Conservation (phyloP, 177 flowering plant genomes). For the Vitis hybrid region DNA sequence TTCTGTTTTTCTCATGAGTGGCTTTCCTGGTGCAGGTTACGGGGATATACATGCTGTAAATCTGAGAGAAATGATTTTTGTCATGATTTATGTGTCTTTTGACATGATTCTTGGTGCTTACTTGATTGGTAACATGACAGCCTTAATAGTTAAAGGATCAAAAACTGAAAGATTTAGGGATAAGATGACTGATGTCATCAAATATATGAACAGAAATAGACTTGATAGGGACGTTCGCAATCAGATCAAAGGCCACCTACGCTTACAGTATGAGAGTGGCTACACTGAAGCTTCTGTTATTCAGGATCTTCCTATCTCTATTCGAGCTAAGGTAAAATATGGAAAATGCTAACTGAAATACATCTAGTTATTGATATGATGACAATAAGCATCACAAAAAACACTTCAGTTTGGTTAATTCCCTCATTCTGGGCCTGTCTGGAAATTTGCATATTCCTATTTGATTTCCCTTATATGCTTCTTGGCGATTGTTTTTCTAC, state of each 20-base stretch:
- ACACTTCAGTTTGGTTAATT: neutral
- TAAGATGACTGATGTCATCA: constrained; percentile 64
- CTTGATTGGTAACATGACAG: constrained; percentile 79
- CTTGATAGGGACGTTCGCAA: constrained; percentile 53
- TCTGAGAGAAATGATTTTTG: constrained; percentile 69
- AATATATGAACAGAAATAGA: constrained; percentile 61
- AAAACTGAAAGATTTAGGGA: constrained; percentile 72
- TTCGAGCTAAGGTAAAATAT: constrained; percentile 59
- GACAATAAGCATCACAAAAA: neutral
- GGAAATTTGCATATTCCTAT: neutral
- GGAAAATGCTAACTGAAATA: neutral
- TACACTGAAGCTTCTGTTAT: constrained; percentile 62
- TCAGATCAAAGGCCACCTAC: constrained; percentile 68
- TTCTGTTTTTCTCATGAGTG: neutral
- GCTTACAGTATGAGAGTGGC: constrained; percentile 66
- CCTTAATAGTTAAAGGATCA: constrained; percentile 74
- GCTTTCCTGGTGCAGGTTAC: constrained; percentile 44
- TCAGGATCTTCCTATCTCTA: constrained; percentile 63
- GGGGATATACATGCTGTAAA: constrained; percentile 82
- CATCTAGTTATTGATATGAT: too few relatives aligned
- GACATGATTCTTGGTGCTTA: constrained; percentile 80
- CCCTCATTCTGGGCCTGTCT: neutral
- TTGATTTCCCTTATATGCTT: neutral
- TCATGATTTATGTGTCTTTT: constrained; percentile 71
- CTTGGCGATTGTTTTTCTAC: neutral